Conservation (phyloP, 148 eudicot genomes). For the Silene conica region DNA sequence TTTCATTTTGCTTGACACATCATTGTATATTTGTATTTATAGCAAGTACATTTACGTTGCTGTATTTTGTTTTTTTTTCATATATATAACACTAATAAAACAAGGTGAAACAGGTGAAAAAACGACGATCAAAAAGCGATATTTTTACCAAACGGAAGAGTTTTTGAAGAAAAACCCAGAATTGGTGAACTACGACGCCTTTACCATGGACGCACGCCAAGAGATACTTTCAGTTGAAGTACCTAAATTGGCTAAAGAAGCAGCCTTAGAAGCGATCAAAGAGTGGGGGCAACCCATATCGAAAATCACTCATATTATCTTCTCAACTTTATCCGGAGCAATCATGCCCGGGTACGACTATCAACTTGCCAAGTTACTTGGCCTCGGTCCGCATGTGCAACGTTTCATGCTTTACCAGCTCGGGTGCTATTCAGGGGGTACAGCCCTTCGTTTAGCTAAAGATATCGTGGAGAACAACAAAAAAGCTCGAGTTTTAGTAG, state of each 20-base stretch:
- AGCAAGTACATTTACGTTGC: no score
- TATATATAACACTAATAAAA: no score
- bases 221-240: background rate
- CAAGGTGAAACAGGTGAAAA: background rate
- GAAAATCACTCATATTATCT: background rate
- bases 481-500: slow-evolving; percentile 34
- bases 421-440: slow-evolving; percentile 24
- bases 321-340: background rate
- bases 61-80: no score
- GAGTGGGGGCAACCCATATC: background rate
- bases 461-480: slow-evolving; percentile 38
- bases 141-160: background rate
- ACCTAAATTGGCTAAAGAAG: background rate
- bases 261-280: background rate
- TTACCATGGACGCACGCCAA: background rate
- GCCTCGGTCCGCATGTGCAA: background rate
- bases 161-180: background rate
- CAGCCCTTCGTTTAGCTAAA: slow-evolving; percentile 38
- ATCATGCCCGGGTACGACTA: background rate
- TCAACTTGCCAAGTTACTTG: background rate
- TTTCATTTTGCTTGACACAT: no score
- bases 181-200: background rate
- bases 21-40: no score
- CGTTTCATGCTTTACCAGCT: background rate
- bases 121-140: background rate